Evolutionary conservation across 2,329 filamentous ascomycete species (phyloP).

Genomic region (Aspergillus nomiae): DNA sequence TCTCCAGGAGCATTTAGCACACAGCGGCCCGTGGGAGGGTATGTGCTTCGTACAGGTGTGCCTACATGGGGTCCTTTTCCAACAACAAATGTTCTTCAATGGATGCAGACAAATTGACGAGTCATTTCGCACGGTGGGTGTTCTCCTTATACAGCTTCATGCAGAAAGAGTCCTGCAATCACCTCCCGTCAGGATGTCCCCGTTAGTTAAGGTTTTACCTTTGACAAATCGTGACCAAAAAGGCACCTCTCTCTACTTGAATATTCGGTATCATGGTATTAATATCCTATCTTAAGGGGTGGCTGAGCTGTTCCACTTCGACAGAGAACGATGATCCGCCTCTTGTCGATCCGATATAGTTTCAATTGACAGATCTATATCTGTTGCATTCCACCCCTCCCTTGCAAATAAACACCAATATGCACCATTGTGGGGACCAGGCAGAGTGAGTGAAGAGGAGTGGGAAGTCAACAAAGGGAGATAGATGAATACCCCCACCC

Average conservation of each 20-base stretch:
- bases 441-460: background rate
- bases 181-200: background rate
- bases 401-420: background rate
- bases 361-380: conserved; percentile 2
- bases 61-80: background rate
- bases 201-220: background rate
- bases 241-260: background rate
- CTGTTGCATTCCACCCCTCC: background rate
- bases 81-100: background rate
- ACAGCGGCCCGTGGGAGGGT: conserved; percentile 11
- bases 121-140: background rate
- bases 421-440: background rate
- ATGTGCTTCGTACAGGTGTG: conserved; percentile 10
- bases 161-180: background rate
- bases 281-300: background rate
- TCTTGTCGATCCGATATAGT: background rate
- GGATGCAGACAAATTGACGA: background rate
- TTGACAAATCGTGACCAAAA: background rate
- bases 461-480: background rate
- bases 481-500: background rate
- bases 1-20: background rate
- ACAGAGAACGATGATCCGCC: background rate
- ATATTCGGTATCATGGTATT: background rate
- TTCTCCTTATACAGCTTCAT: background rate
- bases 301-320: background rate